phyloP scores from a whole-genome alignment of 331 rosid genomes.

The Pyracantha coccinea region DNA sequence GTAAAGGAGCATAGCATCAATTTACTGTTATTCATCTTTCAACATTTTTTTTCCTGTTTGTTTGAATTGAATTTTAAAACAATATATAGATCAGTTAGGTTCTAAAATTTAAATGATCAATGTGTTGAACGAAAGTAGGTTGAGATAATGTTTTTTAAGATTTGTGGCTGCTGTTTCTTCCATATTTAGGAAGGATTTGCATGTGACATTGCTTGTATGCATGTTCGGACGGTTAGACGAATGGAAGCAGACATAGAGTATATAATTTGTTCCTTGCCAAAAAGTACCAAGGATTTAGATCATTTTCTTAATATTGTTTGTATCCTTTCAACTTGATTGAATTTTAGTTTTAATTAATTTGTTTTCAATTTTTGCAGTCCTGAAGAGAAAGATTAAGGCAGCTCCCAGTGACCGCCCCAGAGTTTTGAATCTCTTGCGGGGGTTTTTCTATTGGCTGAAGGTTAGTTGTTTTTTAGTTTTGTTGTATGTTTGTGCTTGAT shows the following conservation, averaged over 20 bases:
- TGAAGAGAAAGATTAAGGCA: slow-evolving; percentile 25
- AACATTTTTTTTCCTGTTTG: not conserved
- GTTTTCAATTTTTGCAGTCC: slow-evolving; percentile 33
- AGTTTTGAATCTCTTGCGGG: slow-evolving; percentile 59
- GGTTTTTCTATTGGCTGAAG: slow-evolving; percentile 64
- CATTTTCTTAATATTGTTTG: no score
- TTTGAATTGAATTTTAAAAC: no score
- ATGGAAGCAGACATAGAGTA: not conserved
- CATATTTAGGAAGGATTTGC: not conserved
- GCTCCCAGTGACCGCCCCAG: slow-evolving; percentile 19
- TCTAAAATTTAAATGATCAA: not conserved
- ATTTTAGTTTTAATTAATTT: not conserved
- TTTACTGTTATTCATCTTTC: not conserved
- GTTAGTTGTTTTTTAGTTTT: slow-evolving; percentile 27
- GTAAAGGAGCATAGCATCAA: no score
- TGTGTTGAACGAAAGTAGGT: not conserved
- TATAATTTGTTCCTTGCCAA: not conserved
- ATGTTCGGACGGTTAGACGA: not conserved
- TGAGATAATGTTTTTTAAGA: not conserved
- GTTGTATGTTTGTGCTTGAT: not conserved
- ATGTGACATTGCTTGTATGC: not conserved
- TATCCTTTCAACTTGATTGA: not conserved
- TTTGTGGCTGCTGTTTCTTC: not conserved
- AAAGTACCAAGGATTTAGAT: not conserved
- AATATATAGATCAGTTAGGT: not conserved